These are phyloP conservation scores for Aspergillus hortae DNA, from an alignment of 2,329 filamentous ascomycete genomes.

Conservation along the genomic window DNA sequence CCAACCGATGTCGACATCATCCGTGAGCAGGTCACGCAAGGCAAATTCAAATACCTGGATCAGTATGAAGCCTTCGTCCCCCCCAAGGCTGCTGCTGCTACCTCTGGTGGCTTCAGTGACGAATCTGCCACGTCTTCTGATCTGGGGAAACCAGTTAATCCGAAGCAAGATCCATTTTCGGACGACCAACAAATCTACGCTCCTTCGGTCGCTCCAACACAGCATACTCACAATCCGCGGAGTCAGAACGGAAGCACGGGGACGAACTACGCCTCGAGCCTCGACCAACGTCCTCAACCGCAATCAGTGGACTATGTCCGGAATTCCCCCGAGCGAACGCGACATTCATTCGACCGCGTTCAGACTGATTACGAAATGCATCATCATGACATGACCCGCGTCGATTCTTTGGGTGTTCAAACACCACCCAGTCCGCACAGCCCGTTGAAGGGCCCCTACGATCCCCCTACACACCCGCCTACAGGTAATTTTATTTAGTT, in stretches of 20 bases:
- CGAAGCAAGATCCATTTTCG: constrained; percentile 63
- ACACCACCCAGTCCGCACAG: constrained; percentile 29
- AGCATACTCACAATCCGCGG: constrained; percentile 71
- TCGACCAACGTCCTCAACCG: constrained; percentile 51
- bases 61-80: constrained; percentile 51
- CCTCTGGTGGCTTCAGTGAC: constrained; percentile 38
- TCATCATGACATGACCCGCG: constrained; percentile 81
- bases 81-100: constrained; percentile 41
- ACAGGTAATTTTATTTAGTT: constrained; percentile 24
- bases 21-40: constrained; percentile 81
- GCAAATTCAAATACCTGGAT: constrained; percentile 74
- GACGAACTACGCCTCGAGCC: constrained; percentile 72
- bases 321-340: constrained; percentile 81
- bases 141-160: constrained; percentile 48
- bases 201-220: constrained; percentile 75
- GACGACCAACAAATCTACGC: constrained; percentile 93
- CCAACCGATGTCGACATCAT: constrained; percentile 94
- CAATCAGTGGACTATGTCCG: constrained; percentile 57
- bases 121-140: constrained; percentile 39
- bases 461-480: constrained; percentile 27
- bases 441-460: constrained; percentile 31
- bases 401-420: constrained; percentile 62
- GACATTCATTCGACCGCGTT: constrained; percentile 81
- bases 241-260: constrained; percentile 93
- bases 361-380: constrained; percentile 72